A percentile compares a stretch with the other conserved stretches of the same genome.
Conservation (phyloP, 148 eudicot species). For the Vaccinium darrowii region DNA sequence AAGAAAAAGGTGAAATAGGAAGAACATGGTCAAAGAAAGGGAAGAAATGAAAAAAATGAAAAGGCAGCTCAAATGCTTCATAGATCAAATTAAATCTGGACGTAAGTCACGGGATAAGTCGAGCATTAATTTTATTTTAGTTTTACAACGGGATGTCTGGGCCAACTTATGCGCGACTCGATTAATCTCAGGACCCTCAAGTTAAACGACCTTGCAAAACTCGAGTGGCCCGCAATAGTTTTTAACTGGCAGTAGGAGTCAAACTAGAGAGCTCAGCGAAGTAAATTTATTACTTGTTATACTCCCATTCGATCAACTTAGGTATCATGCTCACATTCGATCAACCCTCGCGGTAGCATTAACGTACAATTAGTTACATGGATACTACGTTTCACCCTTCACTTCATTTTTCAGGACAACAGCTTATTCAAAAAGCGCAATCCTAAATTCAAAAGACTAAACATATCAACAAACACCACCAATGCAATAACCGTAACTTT, state of each 20-base stretch:
- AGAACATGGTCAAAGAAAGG: neutral
- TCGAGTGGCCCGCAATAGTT: neutral
- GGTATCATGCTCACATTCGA: no score
- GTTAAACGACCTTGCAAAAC: neutral
- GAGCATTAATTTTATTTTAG: neutral
- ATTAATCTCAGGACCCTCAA: no score
- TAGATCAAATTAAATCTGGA: neutral
- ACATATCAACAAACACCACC: constrained; percentile 7
- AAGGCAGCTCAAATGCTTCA: neutral
- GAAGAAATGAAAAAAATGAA: neutral
- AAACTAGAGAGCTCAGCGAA: no score
- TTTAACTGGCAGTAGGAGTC: no score
- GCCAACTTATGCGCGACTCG: no score
- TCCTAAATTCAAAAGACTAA: neutral
- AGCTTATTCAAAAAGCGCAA: neutral
- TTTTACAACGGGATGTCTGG: no score
- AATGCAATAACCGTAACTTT: neutral
- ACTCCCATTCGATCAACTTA: no score
- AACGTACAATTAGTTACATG: neutral
- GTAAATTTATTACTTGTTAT: no score
- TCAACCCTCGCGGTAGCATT: no score
- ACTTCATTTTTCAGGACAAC: neutral
- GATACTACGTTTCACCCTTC: neutral
- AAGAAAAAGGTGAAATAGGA: neutral
- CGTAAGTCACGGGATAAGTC: neutral